Evolutionary conservation across 1,284 basidiomycete species (phyloP).

Genomic region (Porodaedalea pini): DNA sequence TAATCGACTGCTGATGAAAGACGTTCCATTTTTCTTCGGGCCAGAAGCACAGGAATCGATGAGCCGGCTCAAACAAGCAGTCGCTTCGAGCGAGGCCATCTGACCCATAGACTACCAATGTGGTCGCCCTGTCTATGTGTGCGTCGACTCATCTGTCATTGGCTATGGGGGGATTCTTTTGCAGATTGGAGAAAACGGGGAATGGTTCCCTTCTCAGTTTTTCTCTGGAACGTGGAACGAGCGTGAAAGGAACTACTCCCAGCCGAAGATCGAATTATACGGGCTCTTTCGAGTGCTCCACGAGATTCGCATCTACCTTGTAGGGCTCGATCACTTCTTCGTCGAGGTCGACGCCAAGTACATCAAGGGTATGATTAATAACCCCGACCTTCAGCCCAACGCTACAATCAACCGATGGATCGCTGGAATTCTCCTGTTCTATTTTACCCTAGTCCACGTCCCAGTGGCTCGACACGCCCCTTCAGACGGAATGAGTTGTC

Average conservation of each 20-base stretch:
- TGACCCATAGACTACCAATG: not conserved
- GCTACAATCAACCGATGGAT: slow-evolving; percentile 41
- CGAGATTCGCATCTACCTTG: slow-evolving; percentile 25
- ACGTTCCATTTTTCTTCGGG: not conserved
- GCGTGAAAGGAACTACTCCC: no score
- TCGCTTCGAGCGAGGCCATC: not conserved
- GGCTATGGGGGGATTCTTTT: no score
- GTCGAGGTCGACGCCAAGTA: slow-evolving; percentile 38
- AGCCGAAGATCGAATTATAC: no score
- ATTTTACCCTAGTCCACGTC: slow-evolving; percentile 37
- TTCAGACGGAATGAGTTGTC: slow-evolving; percentile 33
- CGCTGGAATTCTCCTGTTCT: slow-evolving; percentile 33
- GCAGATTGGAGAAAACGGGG: no score
- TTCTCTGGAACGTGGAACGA: no score
- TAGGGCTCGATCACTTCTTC: slow-evolving; percentile 28
- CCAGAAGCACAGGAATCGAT: not conserved
- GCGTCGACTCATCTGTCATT: no score
- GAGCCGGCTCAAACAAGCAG: not conserved
- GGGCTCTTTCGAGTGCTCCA: no score
- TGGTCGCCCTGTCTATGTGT: no score
- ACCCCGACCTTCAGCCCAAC: slow-evolving; percentile 36
- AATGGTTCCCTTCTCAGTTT: no score
- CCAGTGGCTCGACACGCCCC: slow-evolving; percentile 26
- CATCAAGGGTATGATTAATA: no score
- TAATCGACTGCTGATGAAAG: not conserved